Evolutionary conservation across 2,329 filamentous ascomycete genomes (phyloP).

Genomic region (Paradendryphiella salina): DNA sequence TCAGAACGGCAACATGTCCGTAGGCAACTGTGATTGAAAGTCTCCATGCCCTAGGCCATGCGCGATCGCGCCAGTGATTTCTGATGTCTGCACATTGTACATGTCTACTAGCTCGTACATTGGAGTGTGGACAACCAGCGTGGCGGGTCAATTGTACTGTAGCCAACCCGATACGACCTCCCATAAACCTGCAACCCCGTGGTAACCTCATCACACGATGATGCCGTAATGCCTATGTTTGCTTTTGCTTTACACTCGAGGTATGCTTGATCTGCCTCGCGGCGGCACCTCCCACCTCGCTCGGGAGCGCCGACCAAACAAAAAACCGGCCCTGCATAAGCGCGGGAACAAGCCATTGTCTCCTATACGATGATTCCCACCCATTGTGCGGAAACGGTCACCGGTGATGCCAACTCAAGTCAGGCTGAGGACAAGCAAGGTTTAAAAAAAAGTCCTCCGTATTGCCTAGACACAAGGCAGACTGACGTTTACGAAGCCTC

Average conservation of each 20-base stretch:
- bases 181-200: not conserved
- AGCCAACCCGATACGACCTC: no score
- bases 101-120: not conserved
- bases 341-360: not conserved
- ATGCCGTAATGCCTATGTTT: not conserved
- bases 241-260: not conserved
- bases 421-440: not conserved
- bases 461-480: not conserved
- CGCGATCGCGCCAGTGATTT: no score
- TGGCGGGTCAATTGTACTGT: no score
- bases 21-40: constrained; percentile 2
- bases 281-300: not conserved
- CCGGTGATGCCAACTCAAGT: not conserved
- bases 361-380: not conserved
- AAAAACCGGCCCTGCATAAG: not conserved
- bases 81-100: no score
- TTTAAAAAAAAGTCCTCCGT: not conserved
- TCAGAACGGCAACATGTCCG: constrained; percentile 3
- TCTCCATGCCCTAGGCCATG: not conserved
- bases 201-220: not conserved
- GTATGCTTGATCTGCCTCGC: not conserved
- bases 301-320: not conserved
- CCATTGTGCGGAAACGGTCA: not conserved
- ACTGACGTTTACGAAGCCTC: not conserved
- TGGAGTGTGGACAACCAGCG: not conserved